Evolutionary conservation across 148 eudicot genomes (phyloP).

Genomic region (Vaccinium darrowii): DNA sequence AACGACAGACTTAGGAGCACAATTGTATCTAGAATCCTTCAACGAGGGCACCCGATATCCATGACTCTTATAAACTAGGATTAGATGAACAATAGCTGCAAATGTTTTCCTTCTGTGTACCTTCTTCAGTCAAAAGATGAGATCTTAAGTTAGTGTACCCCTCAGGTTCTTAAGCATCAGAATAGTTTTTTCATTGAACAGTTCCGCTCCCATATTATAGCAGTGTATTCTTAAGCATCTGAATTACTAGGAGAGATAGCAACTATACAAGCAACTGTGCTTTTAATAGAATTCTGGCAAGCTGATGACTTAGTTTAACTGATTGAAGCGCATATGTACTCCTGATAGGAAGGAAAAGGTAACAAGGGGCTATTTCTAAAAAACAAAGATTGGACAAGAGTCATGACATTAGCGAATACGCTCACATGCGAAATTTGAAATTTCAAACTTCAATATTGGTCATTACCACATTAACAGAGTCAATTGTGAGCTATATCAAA

Average conservation of each 20-base stretch:
- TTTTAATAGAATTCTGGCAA: too few species aligned
- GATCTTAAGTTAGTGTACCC: background rate
- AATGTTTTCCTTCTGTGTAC: background rate
- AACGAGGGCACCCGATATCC: background rate
- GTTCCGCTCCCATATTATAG: background rate
- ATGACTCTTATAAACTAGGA: background rate
- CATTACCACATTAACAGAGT: background rate
- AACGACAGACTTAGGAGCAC: background rate
- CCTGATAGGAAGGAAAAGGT: background rate
- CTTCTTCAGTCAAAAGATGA: background rate
- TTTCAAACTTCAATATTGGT: background rate
- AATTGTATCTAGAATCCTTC: background rate
- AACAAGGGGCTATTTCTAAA: background rate
- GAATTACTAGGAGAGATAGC: background rate
- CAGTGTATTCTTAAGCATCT: background rate
- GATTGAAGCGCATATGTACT: background rate
- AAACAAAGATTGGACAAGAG: background rate
- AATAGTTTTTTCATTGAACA: background rate
- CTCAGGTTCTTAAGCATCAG: background rate
- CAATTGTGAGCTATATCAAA: background rate
- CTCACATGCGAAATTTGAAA: background rate
- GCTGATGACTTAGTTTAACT: too few species aligned
- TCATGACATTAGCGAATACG: background rate
- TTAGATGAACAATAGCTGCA: background rate
- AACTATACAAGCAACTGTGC: background rate